Evolutionary conservation across 148 eudicot genomes (phyloP).

Genomic region (Rhododendron ferrugineum): DNA sequence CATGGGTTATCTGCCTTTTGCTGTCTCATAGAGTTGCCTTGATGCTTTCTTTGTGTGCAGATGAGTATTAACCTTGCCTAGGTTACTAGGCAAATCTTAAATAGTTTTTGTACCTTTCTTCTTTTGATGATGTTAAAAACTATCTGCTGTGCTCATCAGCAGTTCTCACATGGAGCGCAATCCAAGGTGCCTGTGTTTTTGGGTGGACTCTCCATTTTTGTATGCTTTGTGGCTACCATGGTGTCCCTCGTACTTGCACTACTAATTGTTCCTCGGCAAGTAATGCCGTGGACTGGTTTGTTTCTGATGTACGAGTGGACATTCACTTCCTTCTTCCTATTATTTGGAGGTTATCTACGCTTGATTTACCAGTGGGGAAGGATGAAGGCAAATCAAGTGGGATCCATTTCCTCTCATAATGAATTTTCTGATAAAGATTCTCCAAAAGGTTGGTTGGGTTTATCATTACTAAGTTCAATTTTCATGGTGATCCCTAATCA

Average conservation of each 20-base stretch:
- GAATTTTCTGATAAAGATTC: constrained; percentile 54
- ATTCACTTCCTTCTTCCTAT: constrained; percentile 61
- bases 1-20: background rate
- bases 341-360: constrained; percentile 75
- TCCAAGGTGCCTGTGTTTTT: constrained; percentile 75
- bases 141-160: constrained; percentile 8
- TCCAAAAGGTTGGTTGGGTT: constrained; percentile 65
- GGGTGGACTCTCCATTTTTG: constrained; percentile 64
- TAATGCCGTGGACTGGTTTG: constrained; percentile 93
- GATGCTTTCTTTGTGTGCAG: background rate
- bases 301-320: constrained; percentile 91
- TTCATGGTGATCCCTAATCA: background rate
- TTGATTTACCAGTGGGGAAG: constrained; percentile 69
- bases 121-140: background rate
- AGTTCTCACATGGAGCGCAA: constrained; percentile 51
- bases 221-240: constrained; percentile 59
- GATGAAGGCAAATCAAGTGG: constrained; percentile 44
- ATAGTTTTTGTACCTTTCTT: background rate
- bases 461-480: background rate
- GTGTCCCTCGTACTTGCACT: constrained; percentile 61
- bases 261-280: constrained; percentile 80
- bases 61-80: background rate
- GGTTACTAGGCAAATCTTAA: background rate
- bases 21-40: background rate
- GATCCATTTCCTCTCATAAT: constrained; percentile 41